Evolutionary conservation across 2,329 filamentous ascomycete genomes (phyloP).

Genomic region (Trichoderma cornu-damae): DNA sequence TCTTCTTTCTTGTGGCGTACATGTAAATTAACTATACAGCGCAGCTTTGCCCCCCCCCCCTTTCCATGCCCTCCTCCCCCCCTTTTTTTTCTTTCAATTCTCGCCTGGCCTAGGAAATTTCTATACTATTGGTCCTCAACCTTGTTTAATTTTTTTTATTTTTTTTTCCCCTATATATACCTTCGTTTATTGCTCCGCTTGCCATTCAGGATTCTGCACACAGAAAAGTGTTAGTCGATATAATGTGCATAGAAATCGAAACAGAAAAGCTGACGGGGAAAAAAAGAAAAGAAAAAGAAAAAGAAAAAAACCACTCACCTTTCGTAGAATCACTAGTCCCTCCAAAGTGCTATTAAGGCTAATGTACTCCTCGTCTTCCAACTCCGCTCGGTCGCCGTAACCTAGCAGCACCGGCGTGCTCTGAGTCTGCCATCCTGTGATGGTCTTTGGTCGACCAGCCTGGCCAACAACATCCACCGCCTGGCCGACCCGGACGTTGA

Average conservation of each 20-base stretch:
- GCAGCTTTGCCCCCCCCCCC: constrained; percentile 23
- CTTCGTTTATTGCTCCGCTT: constrained; percentile 34
- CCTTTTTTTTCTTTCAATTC: constrained; percentile 3
- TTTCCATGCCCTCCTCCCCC: too few species aligned
- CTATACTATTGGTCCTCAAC: constrained; percentile 2
- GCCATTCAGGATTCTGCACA: constrained; percentile 38
- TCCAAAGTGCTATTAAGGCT: constrained; percentile 86
- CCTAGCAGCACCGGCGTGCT: constrained; percentile 94
- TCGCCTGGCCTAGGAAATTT: constrained; percentile 20
- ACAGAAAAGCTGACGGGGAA: too few species aligned
- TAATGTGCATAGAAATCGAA: too few species aligned
- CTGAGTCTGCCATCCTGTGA: constrained; percentile 99
- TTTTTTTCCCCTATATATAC: constrained; percentile 30
- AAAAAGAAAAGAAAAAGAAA: too few species aligned
- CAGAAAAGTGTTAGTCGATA: background rate
- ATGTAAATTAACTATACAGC: constrained; percentile 35
- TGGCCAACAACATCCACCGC: constrained; percentile 97
- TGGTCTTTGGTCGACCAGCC: constrained; percentile 95
- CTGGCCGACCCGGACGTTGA: constrained; percentile 95
- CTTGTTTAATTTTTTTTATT: constrained; percentile 4
- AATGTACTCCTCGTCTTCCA: constrained; percentile 97
- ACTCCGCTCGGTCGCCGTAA: constrained; percentile 91
- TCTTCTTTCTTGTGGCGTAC: constrained; percentile 20
- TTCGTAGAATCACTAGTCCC: constrained; percentile 91
- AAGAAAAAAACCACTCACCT: constrained; percentile 57